These are phyloP conservation scores for Russula vinacea DNA, from an alignment of 768 basidiomycete species.

Conservation along the genomic window DNA sequence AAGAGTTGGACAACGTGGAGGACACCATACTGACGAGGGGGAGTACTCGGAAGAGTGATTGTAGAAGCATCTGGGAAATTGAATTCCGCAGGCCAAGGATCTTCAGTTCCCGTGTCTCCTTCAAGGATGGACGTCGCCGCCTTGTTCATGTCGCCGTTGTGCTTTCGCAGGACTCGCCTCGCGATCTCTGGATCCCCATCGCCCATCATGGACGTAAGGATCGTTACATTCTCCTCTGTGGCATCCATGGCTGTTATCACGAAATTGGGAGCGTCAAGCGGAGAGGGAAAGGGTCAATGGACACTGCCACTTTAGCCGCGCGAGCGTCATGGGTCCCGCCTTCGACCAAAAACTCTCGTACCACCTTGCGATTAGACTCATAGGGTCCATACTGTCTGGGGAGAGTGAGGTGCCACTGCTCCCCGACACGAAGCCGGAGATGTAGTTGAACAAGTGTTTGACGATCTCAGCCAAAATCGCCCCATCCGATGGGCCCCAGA, in stretches of 20 bases:
- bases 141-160: conserved; percentile 50
- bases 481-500: conserved; percentile 42
- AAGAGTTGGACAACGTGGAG: not conserved
- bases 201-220: conserved; percentile 42
- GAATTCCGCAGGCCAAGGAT: conserved; percentile 14
- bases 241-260: conserved; percentile 9
- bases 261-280: conserved; percentile 1
- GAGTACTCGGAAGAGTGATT: conserved; percentile 32
- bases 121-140: conserved; percentile 38
- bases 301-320: not conserved
- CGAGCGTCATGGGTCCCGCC: conserved; percentile 31
- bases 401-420: conserved; percentile 41
- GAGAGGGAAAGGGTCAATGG: not conserved
- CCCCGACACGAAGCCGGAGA: conserved; percentile 55
- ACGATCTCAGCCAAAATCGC: conserved; percentile 64
- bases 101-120: conserved; percentile 32
- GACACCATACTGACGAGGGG: conserved; percentile 31
- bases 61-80: conserved; percentile 19
- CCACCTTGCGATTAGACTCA: conserved; percentile 64
- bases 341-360: conserved; percentile 66
- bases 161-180: conserved; percentile 56
- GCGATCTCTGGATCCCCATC: conserved; percentile 48
- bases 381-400: conserved; percentile 55
- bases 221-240: conserved; percentile 37
- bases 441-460: conserved; percentile 72